Base-by-base conservation (phyloP, 345 rosid genomes). In the Arabidopsis suecica region DNA sequence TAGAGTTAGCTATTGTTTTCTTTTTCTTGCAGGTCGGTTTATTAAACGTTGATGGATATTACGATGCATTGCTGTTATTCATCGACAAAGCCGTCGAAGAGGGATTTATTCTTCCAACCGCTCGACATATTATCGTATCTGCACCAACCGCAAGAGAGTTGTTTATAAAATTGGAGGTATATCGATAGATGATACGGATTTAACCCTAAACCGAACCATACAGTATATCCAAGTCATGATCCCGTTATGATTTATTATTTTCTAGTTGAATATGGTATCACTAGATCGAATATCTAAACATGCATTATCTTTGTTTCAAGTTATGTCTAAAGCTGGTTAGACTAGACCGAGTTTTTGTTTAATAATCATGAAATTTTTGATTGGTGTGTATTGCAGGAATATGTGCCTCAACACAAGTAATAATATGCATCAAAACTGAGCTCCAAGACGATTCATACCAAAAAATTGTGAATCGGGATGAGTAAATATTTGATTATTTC, bases 71-170 rank as follows among this genome's bases (percentile, higher is more conserved):
- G 77, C 76, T 87, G 11, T 78, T 79, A n/a, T 84, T 85, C 53
- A 82, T 87, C 23, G 91, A 85, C 78, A 85, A 85, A 76, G 88
- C 86, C 0, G 89, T 84, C 5, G 86, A 87, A 23, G 89, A 85
- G 12, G 91, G 89, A 25, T 87, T 87, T 60, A 83, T 88, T 48
- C 68, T 59, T 6, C 79, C 85, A 48, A 74, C 72, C 28, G 85
- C 83, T 11, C 78, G 84, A 41, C 53, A 78, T 48, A 85, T 87
- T 22, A 78, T 85, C 53, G 73, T 84, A 3, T 82, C 91, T 1
- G 88, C 88, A 4, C 64, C 80, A 5, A 84, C 41, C 11, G 83
- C 82, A 16, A 40, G 18, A 20, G 88, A 85, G 3, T 73, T 87
- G 33, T 30, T 84, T 44, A 67, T 61, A 11, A 72, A 57, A 53